Evolutionary conservation across 2,329 filamentous ascomycete species (phyloP).

Genomic region (Emmonsiellopsis sp.): DNA sequence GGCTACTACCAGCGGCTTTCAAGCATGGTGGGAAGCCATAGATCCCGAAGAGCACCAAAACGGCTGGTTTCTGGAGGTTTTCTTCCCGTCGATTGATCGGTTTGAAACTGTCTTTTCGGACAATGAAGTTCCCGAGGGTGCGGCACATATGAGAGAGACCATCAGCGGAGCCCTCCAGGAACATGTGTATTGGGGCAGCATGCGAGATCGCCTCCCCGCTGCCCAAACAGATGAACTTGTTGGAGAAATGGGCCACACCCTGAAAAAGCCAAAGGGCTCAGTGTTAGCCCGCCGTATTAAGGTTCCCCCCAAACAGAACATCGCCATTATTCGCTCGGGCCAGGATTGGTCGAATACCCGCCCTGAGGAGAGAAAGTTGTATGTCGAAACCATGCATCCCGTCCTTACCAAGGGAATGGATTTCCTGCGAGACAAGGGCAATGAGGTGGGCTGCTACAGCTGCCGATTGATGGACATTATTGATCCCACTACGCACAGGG

Average conservation of each 20-base stretch:
- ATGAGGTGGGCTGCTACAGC: constrained; percentile 36
- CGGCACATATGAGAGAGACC: constrained; percentile 30
- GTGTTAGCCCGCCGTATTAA: constrained; percentile 15
- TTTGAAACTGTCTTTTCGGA: constrained; percentile 38
- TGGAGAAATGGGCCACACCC: constrained; percentile 15
- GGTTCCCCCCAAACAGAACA: constrained; percentile 31
- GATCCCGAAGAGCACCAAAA: constrained; percentile 16
- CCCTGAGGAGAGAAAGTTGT: constrained; percentile 34
- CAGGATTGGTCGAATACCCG: constrained; percentile 38
- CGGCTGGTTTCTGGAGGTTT: constrained; percentile 38
- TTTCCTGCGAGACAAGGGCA: constrained; percentile 36
- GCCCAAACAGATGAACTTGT: constrained; percentile 30
- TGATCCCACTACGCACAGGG: constrained; percentile 15
- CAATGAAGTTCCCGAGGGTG: constrained; percentile 30
- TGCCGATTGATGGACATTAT: constrained; percentile 38
- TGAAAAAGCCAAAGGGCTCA: background rate
- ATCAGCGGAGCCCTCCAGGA: constrained; percentile 32
- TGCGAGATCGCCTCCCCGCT: constrained; percentile 35
- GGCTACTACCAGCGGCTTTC: constrained; percentile 27
- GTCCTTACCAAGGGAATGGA: constrained; percentile 37
- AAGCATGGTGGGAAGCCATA: constrained; percentile 29
- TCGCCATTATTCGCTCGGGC: constrained; percentile 37
- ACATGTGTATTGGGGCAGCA: constrained; percentile 41
- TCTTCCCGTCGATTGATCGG: constrained; percentile 34
- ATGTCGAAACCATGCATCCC: constrained; percentile 39